phyloP scores from a whole-genome alignment of 2,329 filamentous ascomycete genomes.

The Penicillium brevicompactum region DNA sequence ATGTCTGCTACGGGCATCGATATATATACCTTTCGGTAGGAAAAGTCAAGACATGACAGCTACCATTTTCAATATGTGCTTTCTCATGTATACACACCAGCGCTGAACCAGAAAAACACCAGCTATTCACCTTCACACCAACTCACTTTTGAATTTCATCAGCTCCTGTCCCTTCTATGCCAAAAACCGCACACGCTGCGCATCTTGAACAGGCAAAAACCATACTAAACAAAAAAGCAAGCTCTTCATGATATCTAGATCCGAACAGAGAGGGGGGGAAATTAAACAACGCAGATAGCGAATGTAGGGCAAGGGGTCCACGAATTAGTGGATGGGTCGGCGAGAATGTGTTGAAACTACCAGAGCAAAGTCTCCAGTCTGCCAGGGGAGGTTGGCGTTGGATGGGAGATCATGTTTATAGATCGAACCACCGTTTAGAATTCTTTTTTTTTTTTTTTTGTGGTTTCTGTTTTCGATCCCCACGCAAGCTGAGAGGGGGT shows the following conservation, averaged over 20 bases:
- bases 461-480: not conserved
- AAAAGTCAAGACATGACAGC: conserved; percentile 6
- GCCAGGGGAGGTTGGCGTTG: conserved; percentile 2
- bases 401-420: not conserved
- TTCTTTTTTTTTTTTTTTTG: not conserved
- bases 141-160: conserved; percentile 20
- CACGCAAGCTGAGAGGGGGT: not conserved
- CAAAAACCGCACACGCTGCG: conserved; percentile 11
- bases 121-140: conserved; percentile 20
- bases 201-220: conserved; percentile 17
- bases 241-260: conserved; percentile 27
- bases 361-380: conserved; percentile 6
- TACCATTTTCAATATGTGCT: conserved; percentile 19
- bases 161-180: conserved; percentile 19
- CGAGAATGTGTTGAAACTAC: conserved; percentile 18
- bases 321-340: conserved; percentile 15
- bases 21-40: not conserved
- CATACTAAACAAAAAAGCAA: conserved; percentile 12
- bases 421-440: not conserved
- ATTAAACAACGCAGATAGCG: conserved; percentile 3
- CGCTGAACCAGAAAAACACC: conserved; percentile 12
- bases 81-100: conserved; percentile 16
- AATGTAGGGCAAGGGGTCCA: conserved; percentile 18
- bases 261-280: conserved; percentile 7
- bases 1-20: not conserved